These are phyloP conservation scores for Cryptococcus sp. DNA, from an alignment of 1,284 basidiomycete genomes.

Conservation along the genomic window DNA sequence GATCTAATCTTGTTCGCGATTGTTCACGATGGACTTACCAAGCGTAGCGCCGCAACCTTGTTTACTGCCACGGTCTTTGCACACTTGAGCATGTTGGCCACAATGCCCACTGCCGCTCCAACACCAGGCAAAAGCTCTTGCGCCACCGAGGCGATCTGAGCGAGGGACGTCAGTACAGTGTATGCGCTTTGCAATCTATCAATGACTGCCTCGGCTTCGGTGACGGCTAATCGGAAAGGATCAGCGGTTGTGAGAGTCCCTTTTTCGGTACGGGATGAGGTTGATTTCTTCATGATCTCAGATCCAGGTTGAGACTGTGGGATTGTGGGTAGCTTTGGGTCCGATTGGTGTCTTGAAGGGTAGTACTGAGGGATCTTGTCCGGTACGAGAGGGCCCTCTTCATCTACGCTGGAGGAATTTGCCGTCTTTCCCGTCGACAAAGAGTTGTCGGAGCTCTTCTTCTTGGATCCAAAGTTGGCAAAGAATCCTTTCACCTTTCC, in stretches of 20 bases:
- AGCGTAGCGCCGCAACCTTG: constrained; percentile 22
- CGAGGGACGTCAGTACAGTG: constrained; percentile 7
- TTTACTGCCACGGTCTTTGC: constrained; percentile 17
- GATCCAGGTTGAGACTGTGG: not conserved
- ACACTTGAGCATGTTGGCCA: constrained; percentile 15
- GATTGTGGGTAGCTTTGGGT: not conserved
- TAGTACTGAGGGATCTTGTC: not conserved
- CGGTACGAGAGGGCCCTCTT: not conserved
- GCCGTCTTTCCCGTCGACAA: not conserved
- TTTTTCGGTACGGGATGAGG: not conserved
- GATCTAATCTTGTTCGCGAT: too few species aligned
- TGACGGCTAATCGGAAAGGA: constrained; percentile 4
- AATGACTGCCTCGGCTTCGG: constrained; percentile 15
- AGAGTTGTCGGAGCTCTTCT: not conserved
- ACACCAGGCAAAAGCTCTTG: constrained; percentile 18
- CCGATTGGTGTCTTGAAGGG: not conserved
- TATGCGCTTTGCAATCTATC: constrained; percentile 12
- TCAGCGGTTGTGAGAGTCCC: not conserved
- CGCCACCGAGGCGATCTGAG: constrained; percentile 5
- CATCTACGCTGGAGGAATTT: not conserved
- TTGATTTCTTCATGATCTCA: not conserved
- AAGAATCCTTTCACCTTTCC: constrained; percentile 11
- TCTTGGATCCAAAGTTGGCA: constrained; percentile 5
- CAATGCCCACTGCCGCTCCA: constrained; percentile 17
- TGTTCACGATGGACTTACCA: constrained; percentile 20